Conservation (phyloP, 495 filamentous ascomycete genomes). For the Pyrenula massariospora region DNA sequence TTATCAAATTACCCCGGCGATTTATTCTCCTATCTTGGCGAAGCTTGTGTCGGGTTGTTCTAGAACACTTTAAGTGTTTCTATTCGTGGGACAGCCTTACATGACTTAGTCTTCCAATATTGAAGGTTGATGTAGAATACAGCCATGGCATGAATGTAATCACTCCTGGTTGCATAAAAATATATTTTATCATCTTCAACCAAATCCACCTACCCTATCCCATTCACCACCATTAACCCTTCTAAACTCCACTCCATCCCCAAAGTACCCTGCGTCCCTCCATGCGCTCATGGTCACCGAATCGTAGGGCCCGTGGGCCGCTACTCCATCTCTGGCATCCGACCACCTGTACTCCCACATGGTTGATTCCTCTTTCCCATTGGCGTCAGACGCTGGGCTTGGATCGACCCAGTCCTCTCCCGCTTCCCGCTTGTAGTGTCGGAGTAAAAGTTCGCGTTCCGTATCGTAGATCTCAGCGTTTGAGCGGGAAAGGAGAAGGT, state of each 20-base stretch:
- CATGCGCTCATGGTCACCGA: constrained; percentile 73
- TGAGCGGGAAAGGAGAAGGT: constrained; percentile 68
- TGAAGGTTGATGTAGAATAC: too few relatives aligned
- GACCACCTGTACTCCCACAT: constrained; percentile 92
- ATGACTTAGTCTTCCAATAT: too few relatives aligned
- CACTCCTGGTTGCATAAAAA: neutral
- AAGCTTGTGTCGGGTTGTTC: too few relatives aligned
- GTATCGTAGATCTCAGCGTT: constrained; percentile 82
- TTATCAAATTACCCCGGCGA: too few relatives aligned
- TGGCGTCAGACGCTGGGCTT: constrained; percentile 7
- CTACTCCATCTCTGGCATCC: constrained; percentile 71
- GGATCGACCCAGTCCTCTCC: constrained; percentile 86
- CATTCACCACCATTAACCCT: constrained; percentile 47
- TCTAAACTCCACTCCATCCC: constrained; percentile 82
- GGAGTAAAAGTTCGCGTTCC: constrained; percentile 70
- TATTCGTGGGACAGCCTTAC: too few relatives aligned
- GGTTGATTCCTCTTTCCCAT: constrained; percentile 19
- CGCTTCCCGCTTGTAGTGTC: constrained; percentile 77
- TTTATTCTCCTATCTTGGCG: too few relatives aligned
- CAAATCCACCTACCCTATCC: constrained; percentile 50
- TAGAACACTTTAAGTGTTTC: too few relatives aligned
- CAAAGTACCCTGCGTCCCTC: constrained; percentile 87
- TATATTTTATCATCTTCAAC: constrained; percentile 22
- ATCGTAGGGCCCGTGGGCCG: constrained; percentile 79
- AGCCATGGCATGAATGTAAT: neutral